Evolutionary conservation across 192 early-diverging fungal species (phyloP).

Genomic region (Geranomyces michiganensis): DNA sequence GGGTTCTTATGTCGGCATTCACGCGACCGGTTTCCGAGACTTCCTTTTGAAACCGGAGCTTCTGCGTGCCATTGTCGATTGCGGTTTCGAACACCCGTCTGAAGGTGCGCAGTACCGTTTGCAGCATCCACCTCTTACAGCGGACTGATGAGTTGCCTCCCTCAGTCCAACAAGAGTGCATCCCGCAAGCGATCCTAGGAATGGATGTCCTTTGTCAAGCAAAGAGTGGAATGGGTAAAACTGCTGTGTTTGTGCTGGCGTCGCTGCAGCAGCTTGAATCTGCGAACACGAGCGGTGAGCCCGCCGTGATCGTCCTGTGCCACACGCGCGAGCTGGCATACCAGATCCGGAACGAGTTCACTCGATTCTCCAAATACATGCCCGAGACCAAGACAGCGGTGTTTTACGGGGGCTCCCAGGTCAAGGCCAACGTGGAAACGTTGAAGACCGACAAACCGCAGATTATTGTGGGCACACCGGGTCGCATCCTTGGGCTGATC

Average conservation of each 20-base stretch:
- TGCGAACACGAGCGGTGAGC: constrained; percentile 43
- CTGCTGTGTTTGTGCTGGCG: constrained; percentile 95
- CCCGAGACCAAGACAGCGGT: constrained; percentile 91
- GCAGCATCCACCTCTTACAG: too few relatives aligned
- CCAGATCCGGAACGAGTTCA: constrained; percentile 98
- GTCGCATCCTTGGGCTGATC: constrained; percentile 84
- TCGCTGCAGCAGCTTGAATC: constrained; percentile 89
- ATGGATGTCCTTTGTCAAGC: constrained; percentile 98
- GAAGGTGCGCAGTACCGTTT: constrained; percentile 62
- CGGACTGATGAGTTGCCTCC: neutral
- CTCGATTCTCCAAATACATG: constrained; percentile 94
- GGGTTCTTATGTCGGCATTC: constrained; percentile 97
- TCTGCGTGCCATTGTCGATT: constrained; percentile 92
- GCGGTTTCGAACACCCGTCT: constrained; percentile 98
- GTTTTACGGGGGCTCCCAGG: constrained; percentile 86
- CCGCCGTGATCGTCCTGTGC: constrained; percentile 87
- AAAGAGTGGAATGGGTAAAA: constrained; percentile 99
- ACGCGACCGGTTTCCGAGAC: constrained; percentile 98
- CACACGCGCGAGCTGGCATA: constrained; percentile 98
- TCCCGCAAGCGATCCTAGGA: constrained; percentile 94
- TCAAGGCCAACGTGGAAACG: constrained; percentile 79
- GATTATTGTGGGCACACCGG: constrained; percentile 97
- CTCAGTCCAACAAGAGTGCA: constrained; percentile 96
- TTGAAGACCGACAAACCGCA: constrained; percentile 92
- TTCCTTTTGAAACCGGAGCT: constrained; percentile 97